A percentile compares a stretch with the other conserved stretches of the same genome.
Evolutionary conservation across 2,329 filamentous ascomycete species (phyloP).

Genomic region (Dothiorella sarmentorum): DNA sequence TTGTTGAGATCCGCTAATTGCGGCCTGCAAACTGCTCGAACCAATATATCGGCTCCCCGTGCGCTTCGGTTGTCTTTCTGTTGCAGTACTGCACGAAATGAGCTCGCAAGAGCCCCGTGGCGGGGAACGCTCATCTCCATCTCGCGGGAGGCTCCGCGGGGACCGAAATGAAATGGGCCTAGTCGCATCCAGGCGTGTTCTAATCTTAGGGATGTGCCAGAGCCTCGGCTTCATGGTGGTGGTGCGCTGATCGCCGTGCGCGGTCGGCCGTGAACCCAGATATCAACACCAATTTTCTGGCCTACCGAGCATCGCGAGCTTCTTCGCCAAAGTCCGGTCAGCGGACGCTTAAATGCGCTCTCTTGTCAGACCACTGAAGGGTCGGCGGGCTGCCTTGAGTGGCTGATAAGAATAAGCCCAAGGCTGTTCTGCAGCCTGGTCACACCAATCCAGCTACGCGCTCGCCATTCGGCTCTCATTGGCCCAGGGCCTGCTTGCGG

Average conservation of each 20-base stretch:
- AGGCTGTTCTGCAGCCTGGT: background rate
- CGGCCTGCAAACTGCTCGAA: no score
- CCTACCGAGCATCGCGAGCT: background rate
- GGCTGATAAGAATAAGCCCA: conserved; percentile 5
- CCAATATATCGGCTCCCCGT: no score
- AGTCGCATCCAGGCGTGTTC: background rate
- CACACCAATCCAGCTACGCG: conserved; percentile 5
- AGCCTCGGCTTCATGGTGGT: background rate
- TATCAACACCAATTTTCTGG: conserved; percentile 2
- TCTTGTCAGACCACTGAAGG: background rate
- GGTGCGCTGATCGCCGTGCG: background rate
- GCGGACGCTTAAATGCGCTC: background rate
- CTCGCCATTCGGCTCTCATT: background rate
- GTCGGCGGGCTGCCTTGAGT: background rate
- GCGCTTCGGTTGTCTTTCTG: no score
- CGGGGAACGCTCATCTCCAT: conserved; percentile 6
- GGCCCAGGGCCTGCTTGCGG: background rate
- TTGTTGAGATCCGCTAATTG: no score
- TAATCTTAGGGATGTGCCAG: background rate
- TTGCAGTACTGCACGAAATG: background rate
- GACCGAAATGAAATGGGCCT: conserved; percentile 1
- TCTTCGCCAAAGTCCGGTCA: background rate
- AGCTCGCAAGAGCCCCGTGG: background rate
- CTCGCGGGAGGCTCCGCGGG: conserved; percentile 4
- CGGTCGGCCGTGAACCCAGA: background rate